Percentiles rank a stretch among this genome's conserved stretches.
Conservation (phyloP, 495 filamentous ascomycete species). For the Rusavskia elegans region DNA sequence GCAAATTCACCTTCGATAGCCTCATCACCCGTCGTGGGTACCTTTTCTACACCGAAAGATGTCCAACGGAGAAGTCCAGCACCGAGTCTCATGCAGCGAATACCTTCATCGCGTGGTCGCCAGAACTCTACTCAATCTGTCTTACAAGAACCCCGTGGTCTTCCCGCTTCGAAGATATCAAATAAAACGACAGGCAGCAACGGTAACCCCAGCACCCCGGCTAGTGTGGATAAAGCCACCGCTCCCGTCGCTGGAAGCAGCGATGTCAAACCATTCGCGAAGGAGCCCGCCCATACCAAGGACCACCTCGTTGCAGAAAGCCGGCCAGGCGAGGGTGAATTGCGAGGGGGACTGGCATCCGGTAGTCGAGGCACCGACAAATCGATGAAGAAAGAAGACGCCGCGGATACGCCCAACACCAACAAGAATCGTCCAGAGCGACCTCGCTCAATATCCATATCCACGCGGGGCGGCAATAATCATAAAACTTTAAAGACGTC, state of each 20-base stretch:
- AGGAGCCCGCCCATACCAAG: slow-evolving; percentile 18
- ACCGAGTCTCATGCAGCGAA: slow-evolving; percentile 29
- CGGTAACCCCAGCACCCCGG: slow-evolving; percentile 19
- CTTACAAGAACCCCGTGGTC: slow-evolving; percentile 34
- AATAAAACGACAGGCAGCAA: slow-evolving; percentile 21
- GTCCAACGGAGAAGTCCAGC: slow-evolving; percentile 30
- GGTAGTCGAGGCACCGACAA: slow-evolving; percentile 4
- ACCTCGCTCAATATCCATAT: slow-evolving; percentile 11
- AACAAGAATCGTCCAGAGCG: slow-evolving; percentile 9
- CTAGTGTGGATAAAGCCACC: slow-evolving; percentile 16
- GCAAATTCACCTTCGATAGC: slow-evolving; percentile 52
- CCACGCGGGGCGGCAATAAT: slow-evolving; percentile 8
- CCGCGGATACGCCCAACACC: slow-evolving; percentile 1
- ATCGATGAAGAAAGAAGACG: slow-evolving; percentile 8
- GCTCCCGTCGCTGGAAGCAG: not conserved
- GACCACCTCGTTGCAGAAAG: slow-evolving; percentile 17
- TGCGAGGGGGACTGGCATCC: slow-evolving; percentile 4
- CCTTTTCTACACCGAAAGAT: slow-evolving; percentile 37
- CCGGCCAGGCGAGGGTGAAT: slow-evolving; percentile 9
- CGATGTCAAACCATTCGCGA: slow-evolving; percentile 22
- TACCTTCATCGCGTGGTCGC: slow-evolving; percentile 49
- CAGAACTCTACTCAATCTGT: slow-evolving; percentile 46
- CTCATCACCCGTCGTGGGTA: slow-evolving; percentile 54
- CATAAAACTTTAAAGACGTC: slow-evolving; percentile 42
- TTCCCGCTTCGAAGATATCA: slow-evolving; percentile 44